Conservation (phyloP, 2,329 filamentous ascomycete genomes). For the Pseudogymnoascus sp. region DNA sequence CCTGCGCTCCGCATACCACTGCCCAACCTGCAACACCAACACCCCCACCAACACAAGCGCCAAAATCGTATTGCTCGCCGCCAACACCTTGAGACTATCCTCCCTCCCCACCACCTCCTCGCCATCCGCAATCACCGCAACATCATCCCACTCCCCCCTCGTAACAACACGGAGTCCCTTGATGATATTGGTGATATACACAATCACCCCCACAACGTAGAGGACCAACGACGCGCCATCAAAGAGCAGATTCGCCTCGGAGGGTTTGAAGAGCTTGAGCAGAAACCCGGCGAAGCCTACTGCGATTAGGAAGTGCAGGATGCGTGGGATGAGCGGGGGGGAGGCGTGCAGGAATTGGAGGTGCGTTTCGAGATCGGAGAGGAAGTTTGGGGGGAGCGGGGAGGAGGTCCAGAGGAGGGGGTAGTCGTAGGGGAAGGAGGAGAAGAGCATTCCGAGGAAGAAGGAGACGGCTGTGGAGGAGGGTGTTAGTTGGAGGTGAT, state of each 20-base stretch:
- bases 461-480: constrained; percentile 75
- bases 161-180: constrained; percentile 83
- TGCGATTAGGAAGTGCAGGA: constrained; percentile 87
- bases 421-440: constrained; percentile 91
- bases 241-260: constrained; percentile 92
- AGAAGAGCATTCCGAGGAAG: constrained; percentile 97
- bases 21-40: constrained; percentile 83
- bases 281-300: constrained; percentile 83
- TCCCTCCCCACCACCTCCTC: constrained; percentile 68
- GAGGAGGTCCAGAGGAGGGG: constrained; percentile 73
- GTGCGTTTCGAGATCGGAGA: constrained; percentile 78
- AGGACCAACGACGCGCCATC: constrained; percentile 65
- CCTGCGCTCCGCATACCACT: constrained; percentile 97
- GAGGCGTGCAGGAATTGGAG: constrained; percentile 85
- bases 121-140: constrained; percentile 21
- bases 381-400: constrained; percentile 53
- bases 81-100: constrained; percentile 82
- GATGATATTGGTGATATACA: constrained; percentile 94
- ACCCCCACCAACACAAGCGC: constrained; percentile 88
- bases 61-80: constrained; percentile 92
- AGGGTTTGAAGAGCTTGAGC: constrained; percentile 87
- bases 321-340: constrained; percentile 82
- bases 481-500: constrained; percentile 43
- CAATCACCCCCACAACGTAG: constrained; percentile 77
- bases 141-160: constrained; percentile 46